Evolutionary conservation across 768 basidiomycete genomes (phyloP), one percentile per base, ranked within the genome.

Genomic region (Naganishia kalamii): DNA sequence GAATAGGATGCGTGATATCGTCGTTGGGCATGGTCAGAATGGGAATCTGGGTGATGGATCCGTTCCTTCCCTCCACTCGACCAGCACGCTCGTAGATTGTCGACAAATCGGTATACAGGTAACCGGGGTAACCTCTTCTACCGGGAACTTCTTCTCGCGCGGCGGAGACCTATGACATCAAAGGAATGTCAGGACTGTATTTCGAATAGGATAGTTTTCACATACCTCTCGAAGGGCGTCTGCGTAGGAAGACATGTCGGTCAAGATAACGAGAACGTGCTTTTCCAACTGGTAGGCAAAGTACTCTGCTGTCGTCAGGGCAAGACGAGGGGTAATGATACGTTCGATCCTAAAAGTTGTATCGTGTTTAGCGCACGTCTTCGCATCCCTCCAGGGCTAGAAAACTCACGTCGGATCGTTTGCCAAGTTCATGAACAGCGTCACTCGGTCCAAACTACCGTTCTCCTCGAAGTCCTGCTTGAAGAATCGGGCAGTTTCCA

Each of bases 21-120:
- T 98, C 96, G 80, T 98, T 99, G 27, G 96, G 96, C 96, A 99
- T 99, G 66, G 96, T 98, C 63, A 99, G 84, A 75, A 98, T 99
- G 67, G 96, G 96, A 79, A 98, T 96, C 81, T 99, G 96, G 62
- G 96, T 99, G 82, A 99, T 99, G 51, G 92, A 96, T 47, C 96
- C 96, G 80, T 97, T 98, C 72, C 94, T 85, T 69, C 96, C 96
- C 81, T 96, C 81, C 59, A 98, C 96, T 72, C 94, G 93, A 48
- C 96, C 96, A 43, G 96, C 96, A 80, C 96, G 92, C 81, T 99
- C 96, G 80, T 99, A 99, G 77, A 99, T 94, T 35, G 94, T 98
- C 54, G 94, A 92, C 71, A 98, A 84, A 84, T 99, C 96, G 11
- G 96, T 99, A 81, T 99, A 98, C 66, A 80, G 75, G 72, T 79